Conservation (phyloP, 208 protist species). For the Leishmania major region DNA sequence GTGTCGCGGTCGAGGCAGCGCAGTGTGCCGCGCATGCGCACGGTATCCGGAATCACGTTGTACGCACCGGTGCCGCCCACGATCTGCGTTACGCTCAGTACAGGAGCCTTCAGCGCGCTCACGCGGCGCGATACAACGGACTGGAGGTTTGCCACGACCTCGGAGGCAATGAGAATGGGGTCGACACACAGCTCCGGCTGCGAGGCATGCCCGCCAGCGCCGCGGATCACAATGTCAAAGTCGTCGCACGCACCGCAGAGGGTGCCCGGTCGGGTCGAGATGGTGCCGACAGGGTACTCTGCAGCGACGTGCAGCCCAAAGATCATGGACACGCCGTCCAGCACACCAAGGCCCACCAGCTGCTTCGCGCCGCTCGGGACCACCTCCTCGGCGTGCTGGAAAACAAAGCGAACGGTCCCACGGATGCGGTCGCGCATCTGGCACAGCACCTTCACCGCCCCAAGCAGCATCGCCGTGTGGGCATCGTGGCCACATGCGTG, state of each 20-base stretch:
- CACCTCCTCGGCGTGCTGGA: conserved; percentile 82
- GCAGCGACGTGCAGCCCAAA: conserved; percentile 59
- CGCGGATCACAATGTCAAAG: conserved; percentile 74
- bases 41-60: conserved; percentile 75
- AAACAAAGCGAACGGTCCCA: conserved; percentile 77
- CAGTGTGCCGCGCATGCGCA: conserved; percentile 71
- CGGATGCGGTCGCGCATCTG: conserved; percentile 51
- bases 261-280: conserved; percentile 34
- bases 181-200: conserved; percentile 71
- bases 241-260: conserved; percentile 61
- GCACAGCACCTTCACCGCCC: conserved; percentile 61
- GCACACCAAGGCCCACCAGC: conserved; percentile 47
- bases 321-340: conserved; percentile 69
- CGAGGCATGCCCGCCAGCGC: conserved; percentile 68
- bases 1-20: conserved; percentile 71
- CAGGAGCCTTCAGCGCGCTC: conserved; percentile 56
- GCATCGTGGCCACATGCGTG: conserved; percentile 78
- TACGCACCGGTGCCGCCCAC: conserved; percentile 55
- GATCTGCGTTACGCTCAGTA: conserved; percentile 66
- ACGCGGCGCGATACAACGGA: conserved; percentile 71
- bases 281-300: conserved; percentile 24
- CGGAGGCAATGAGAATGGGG: conserved; percentile 60
- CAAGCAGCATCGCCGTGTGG: conserved; percentile 74
- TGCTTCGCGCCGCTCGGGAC: conserved; percentile 63
- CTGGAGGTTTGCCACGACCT: conserved; percentile 62